Evolutionary conservation across 495 filamentous ascomycete species (phyloP).

Genomic region (Tuber microsphaerosporum): DNA sequence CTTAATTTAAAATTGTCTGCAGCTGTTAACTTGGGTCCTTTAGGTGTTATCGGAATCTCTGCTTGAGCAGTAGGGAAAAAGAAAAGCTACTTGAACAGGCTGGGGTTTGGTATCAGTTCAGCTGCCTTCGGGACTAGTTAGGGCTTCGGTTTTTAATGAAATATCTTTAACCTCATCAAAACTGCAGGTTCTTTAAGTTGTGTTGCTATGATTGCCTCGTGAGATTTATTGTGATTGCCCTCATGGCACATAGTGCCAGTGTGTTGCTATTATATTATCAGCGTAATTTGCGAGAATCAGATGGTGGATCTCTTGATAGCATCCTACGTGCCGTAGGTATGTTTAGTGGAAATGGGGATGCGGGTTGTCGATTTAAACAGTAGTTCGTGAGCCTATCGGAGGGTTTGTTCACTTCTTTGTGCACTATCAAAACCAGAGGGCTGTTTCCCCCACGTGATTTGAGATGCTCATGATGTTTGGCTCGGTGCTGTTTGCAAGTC

Average conservation of each 20-base stretch:
- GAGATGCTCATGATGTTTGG: too few relatives aligned
- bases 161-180: background rate
- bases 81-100: background rate
- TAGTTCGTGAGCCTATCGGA: background rate
- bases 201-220: background rate
- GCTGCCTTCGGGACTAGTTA: background rate
- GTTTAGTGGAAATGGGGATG: background rate
- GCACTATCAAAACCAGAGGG: background rate
- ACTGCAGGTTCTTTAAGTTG: background rate
- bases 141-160: background rate
- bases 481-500: too few relatives aligned
- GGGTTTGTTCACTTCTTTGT: background rate
- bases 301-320: background rate
- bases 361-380: background rate
- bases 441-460: too few relatives aligned
- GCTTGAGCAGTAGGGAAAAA: slow-evolving; percentile 42
- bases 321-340: background rate
- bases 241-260: background rate
- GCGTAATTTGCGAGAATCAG: background rate
- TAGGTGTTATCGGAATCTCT: slow-evolving; percentile 85
- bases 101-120: background rate
- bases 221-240: background rate
- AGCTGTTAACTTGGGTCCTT: background rate
- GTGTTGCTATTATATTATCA: background rate
- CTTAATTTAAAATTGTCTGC: slow-evolving; percentile 3